Conservation (phyloP, 352 stramenopile genomes). For the Phytophthora uliginosa region DNA sequence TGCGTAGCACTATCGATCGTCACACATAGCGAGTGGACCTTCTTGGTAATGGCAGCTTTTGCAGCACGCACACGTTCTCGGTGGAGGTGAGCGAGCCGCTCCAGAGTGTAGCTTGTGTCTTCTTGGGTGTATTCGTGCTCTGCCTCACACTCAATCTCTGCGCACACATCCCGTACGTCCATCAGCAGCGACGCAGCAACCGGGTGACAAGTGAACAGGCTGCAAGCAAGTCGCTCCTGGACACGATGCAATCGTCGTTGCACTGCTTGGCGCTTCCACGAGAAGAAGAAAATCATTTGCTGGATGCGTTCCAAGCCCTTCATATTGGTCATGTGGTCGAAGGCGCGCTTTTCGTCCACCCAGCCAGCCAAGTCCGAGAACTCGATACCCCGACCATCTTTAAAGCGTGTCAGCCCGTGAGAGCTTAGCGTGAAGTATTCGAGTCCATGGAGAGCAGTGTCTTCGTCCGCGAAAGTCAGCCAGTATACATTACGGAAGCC, state of each 20-base stretch:
- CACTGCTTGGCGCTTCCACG: constrained; percentile 72
- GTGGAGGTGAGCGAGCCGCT: constrained; percentile 25
- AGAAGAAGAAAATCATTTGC: constrained; percentile 81
- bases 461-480: constrained; percentile 60
- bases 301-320: constrained; percentile 68
- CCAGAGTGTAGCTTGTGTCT: constrained; percentile 31
- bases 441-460: constrained; percentile 20
- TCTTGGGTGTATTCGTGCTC: constrained; percentile 14
- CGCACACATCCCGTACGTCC: constrained; percentile 31
- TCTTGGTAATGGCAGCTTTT: constrained; percentile 21
- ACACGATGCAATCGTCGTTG: constrained; percentile 50
- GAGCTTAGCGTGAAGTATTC: constrained; percentile 73
- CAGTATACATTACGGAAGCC: constrained; percentile 79
- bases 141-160: constrained; percentile 30
- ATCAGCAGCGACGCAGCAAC: constrained; percentile 48
- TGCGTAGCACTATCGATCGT: constrained; percentile 26
- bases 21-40: constrained; percentile 32
- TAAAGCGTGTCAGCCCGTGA: constrained; percentile 70
- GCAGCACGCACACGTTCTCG: constrained; percentile 18
- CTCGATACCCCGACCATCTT: constrained; percentile 47
- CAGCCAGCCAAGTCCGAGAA: constrained; percentile 63
- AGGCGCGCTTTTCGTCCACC: constrained; percentile 78
- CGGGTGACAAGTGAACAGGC: constrained; percentile 61
- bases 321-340: constrained; percentile 82
- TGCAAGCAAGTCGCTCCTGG: constrained; percentile 48